Percentiles rank a stretch among this genome's conserved stretches.
These are phyloP conservation scores for Raffaelea albimanens DNA, from an alignment of 2,329 filamentous ascomycete species.

Conservation along the genomic window DNA sequence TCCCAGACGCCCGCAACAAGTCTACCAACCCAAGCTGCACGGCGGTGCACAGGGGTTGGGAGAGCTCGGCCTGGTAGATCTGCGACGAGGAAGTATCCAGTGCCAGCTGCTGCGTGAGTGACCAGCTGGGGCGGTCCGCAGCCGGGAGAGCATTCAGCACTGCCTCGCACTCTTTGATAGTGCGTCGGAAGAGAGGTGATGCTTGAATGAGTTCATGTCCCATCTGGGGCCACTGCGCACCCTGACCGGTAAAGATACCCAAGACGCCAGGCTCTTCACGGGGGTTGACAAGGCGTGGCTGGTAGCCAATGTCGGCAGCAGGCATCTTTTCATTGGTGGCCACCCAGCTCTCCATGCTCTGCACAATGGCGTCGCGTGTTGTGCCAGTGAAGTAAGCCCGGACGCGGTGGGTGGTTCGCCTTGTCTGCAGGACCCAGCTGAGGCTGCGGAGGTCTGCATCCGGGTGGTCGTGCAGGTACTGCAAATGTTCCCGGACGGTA, in stretches of 20 bases:
- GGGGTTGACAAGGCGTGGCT: slow-evolving; percentile 25
- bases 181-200: slow-evolving; percentile 2
- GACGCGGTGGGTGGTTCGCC: too few species aligned
- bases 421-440: too few species aligned
- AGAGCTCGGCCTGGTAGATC: slow-evolving; percentile 13
- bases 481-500: too few species aligned
- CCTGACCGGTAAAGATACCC: slow-evolving; percentile 26
- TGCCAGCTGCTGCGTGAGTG: slow-evolving; percentile 8
- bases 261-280: too few species aligned
- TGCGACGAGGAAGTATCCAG: neutral
- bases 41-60: slow-evolving; percentile 24
- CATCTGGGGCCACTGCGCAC: slow-evolving; percentile 18
- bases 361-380: too few species aligned
- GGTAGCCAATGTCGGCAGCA: neutral
- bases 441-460: too few species aligned
- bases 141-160: slow-evolving; percentile 6
- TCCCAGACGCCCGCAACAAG: slow-evolving; percentile 15
- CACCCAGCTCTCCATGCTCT: too few species aligned
- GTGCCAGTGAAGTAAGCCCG: too few species aligned
- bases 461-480: too few species aligned
- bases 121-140: too few species aligned
- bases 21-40: slow-evolving; percentile 25
- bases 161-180: slow-evolving; percentile 6
- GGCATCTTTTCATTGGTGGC: neutral
- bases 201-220: slow-evolving; percentile 19